These are phyloP conservation scores for Cornus controversa DNA, from an alignment of 148 eudicot species.

Conservation along the genomic window DNA sequence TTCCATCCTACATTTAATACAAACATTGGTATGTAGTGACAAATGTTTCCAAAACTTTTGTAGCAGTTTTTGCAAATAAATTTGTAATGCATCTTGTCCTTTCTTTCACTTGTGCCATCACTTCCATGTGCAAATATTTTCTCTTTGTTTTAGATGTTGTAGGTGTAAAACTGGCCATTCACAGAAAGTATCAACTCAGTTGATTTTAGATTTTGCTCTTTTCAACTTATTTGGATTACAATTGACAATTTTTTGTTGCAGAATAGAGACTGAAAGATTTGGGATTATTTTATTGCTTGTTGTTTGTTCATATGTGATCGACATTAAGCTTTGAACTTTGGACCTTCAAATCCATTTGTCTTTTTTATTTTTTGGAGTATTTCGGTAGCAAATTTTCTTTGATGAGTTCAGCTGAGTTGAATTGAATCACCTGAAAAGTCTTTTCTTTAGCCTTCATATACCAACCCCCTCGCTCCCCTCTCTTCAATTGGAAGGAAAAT, in stretches of 20 bases:
- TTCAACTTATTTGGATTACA: background rate
- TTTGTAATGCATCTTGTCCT: background rate
- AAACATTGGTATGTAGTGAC: no score
- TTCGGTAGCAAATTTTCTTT: background rate
- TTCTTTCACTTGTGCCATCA: no score
- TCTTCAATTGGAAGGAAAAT: background rate
- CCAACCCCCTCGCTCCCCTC: background rate
- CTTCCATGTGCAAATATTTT: background rate
- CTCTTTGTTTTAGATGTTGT: background rate
- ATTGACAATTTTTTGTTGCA: no score
- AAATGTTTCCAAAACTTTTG: background rate
- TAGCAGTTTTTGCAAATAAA: slow-evolving; percentile 2
- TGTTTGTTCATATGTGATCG: background rate
- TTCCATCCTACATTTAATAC: no score
- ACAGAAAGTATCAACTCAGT: background rate
- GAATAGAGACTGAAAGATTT: background rate
- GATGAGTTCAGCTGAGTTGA: background rate
- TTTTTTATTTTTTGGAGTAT: no score
- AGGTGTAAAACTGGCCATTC: background rate
- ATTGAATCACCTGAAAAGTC: background rate
- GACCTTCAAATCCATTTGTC: background rate
- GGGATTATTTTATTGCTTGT: background rate
- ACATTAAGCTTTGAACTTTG: background rate
- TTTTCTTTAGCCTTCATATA: background rate
- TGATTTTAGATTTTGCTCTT: background rate